These are phyloP conservation scores for Vishniacozyma victoriae DNA, from an alignment of 768 basidiomycete species.

Conservation along the genomic window DNA sequence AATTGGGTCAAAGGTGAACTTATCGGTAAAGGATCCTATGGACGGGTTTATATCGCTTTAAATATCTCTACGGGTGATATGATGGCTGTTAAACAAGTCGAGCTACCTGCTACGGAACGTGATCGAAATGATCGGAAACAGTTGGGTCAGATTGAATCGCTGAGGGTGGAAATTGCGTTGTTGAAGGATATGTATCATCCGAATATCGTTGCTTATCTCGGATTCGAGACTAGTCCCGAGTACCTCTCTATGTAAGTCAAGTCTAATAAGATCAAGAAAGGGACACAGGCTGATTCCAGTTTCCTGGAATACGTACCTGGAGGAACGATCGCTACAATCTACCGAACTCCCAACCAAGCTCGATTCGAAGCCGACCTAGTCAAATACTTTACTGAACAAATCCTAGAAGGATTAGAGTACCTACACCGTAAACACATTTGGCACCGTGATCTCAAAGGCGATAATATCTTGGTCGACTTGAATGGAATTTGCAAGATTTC, in stretches of 20 bases:
- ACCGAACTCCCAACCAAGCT: slow-evolving; percentile 65
- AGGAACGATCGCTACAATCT: slow-evolving; percentile 84
- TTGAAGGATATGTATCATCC: slow-evolving; percentile 94
- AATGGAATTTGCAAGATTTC: slow-evolving; percentile 93
- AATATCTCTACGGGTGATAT: slow-evolving; percentile 96
- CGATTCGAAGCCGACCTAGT: slow-evolving; percentile 88
- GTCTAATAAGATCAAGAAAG: not conserved
- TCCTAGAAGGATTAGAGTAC: slow-evolving; percentile 84
- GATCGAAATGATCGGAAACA: slow-evolving; percentile 87
- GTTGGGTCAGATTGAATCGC: slow-evolving; percentile 74
- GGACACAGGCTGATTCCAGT: slow-evolving; percentile 50
- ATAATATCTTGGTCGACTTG: slow-evolving; percentile 94
- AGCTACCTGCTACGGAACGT: slow-evolving; percentile 81
- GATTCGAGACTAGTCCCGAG: slow-evolving; percentile 69
- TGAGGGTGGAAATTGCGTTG: slow-evolving; percentile 90
- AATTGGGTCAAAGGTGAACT: slow-evolving; percentile 98
- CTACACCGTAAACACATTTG: slow-evolving; percentile 86
- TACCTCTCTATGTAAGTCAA: slow-evolving; percentile 81
- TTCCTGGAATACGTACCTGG: slow-evolving; percentile 99
- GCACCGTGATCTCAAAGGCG: slow-evolving; percentile 94
- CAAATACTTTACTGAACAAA: slow-evolving; percentile 86
- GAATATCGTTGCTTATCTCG: slow-evolving; percentile 89
- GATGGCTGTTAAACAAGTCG: slow-evolving; percentile 99
- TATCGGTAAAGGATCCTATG: slow-evolving; percentile 95
- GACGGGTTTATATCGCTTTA: slow-evolving; percentile 88